Evolutionary conservation across 768 basidiomycete genomes (phyloP), one percentile per base, ranked within the genome.

Genomic region (Suillus americanus): DNA sequence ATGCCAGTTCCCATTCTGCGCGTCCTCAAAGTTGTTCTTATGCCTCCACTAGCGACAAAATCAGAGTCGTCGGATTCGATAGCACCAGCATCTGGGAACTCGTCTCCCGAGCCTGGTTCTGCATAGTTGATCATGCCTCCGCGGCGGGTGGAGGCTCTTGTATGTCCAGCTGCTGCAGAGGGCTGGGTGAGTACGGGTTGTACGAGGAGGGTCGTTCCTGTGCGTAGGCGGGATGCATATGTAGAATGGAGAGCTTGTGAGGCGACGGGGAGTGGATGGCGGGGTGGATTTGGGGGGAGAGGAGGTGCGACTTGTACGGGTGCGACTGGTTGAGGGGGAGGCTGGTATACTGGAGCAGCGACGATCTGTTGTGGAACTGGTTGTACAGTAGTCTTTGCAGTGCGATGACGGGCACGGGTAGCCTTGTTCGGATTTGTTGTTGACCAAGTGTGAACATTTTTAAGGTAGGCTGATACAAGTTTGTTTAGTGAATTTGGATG

Each of bases 221-320:
- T 96, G 30, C 92, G 88, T 60, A 99, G 79, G n/a, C 97, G 86
- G 7, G 95, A 91, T 0, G 95, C 81, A 74, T 97, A 99, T 2
- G 93, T 91, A 0, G 94, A 90, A 63, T 86, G 83, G 16, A 88
- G 78, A 0, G 91, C 95, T 73, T 98, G 97, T 0, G 84, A 76
- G 0, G 77, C 75, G 0, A 89, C 83, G 0, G 89, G 84, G 37
- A 94, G 78, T 43, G 85, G 85, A 4, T 84, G 82, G 4, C 80
- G 81, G 3, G 84, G 84, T 7, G 84, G 85, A 62, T 85, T 86
- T 5, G 80, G 82, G 3, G 77, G 74, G 3, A 65, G 75, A 0
- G 72, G 65, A 2, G 83, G 79, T 7, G 67, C 54, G 3, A 63
- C 67, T 4, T 75, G 68, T 16, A 57, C 67, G 30, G 46, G 53